phyloP scores from a whole-genome alignment of 2,329 filamentous ascomycete genomes.

The Cladophialophora psammophila region DNA sequence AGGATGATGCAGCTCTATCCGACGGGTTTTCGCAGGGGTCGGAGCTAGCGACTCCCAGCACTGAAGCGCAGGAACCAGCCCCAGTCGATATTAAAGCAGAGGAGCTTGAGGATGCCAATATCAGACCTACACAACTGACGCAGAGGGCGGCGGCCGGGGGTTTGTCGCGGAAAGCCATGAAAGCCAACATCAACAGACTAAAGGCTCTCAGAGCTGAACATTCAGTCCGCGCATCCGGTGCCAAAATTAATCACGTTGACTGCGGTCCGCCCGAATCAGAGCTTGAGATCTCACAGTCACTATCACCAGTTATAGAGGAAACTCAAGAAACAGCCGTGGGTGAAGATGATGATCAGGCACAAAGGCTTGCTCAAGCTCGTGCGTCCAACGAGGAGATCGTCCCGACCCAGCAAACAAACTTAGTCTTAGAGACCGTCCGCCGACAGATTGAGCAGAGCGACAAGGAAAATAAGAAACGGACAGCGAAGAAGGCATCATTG shows the following conservation, averaged over 20 bases:
- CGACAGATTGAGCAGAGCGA: slow-evolving; percentile 31
- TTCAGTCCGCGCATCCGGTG: slow-evolving; percentile 8
- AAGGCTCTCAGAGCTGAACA: slow-evolving; percentile 16
- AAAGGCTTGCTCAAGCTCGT: background rate
- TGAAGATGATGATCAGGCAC: slow-evolving; percentile 1
- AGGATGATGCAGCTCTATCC: slow-evolving; percentile 7
- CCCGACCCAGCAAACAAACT: slow-evolving; percentile 28
- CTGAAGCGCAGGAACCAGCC: background rate
- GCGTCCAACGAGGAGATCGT: slow-evolving; percentile 16
- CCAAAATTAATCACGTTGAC: background rate
- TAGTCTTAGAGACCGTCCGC: slow-evolving; percentile 21
- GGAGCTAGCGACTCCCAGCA: background rate
- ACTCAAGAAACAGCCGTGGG: slow-evolving; percentile 7
- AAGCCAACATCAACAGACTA: slow-evolving; percentile 13
- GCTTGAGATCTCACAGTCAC: slow-evolving; percentile 29
- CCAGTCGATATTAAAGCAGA: background rate
- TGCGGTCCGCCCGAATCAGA: background rate
- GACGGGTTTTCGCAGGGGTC: background rate
- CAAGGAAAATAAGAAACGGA: slow-evolving; percentile 28
- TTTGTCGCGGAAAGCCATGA: slow-evolving; percentile 11
- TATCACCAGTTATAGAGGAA: slow-evolving; percentile 18
- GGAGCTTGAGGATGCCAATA: background rate
- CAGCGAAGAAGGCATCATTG: slow-evolving; percentile 26
- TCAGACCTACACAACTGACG: background rate
- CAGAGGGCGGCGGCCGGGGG: background rate